These are phyloP conservation scores for Boletus patriciae DNA, from an alignment of 768 basidiomycete genomes.

Conservation along the genomic window DNA sequence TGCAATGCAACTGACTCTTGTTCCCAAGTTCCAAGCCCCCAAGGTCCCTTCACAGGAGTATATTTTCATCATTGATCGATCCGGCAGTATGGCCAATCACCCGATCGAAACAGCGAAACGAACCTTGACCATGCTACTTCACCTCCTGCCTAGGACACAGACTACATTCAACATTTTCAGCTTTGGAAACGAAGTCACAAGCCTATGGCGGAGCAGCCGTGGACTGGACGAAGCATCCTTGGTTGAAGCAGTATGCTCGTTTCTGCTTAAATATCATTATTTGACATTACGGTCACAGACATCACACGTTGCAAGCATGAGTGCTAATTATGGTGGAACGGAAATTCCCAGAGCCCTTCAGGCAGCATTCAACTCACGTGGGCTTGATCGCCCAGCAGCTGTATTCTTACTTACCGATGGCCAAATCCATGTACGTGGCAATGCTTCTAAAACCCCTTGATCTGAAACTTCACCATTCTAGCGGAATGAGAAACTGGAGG, in stretches of 20 bases:
- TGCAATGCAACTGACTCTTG: conserved; percentile 54
- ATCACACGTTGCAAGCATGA: conserved; percentile 40
- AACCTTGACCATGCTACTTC: conserved; percentile 48
- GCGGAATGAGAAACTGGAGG: conserved; percentile 16
- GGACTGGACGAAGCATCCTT: conserved; percentile 34
- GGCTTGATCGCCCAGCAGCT: conserved; percentile 40
- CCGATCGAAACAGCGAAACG: conserved; percentile 49
- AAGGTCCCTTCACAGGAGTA: conserved; percentile 51
- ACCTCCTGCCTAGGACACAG: conserved; percentile 43
- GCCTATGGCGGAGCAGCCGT: conserved; percentile 40
- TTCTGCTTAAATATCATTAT: neutral
- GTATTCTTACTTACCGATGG: conserved; percentile 65
- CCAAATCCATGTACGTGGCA: conserved; percentile 32
- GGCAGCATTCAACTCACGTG: conserved; percentile 38
- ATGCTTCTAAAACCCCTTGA: neutral
- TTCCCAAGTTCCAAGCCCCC: conserved; percentile 50
- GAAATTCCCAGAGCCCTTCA: conserved; percentile 46
- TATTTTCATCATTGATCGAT: conserved; percentile 60
- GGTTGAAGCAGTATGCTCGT: conserved; percentile 35
- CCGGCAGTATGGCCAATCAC: conserved; percentile 48
- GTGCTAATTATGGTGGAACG: conserved; percentile 51
- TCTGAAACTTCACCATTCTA: conserved; percentile 2
- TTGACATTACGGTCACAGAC: conserved; percentile 35
- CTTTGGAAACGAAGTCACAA: conserved; percentile 39
- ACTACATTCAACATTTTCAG: conserved; percentile 59